Conservation (phyloP, 2,329 filamentous ascomycete genomes). For the Pseudocercospora crystallina region DNA sequence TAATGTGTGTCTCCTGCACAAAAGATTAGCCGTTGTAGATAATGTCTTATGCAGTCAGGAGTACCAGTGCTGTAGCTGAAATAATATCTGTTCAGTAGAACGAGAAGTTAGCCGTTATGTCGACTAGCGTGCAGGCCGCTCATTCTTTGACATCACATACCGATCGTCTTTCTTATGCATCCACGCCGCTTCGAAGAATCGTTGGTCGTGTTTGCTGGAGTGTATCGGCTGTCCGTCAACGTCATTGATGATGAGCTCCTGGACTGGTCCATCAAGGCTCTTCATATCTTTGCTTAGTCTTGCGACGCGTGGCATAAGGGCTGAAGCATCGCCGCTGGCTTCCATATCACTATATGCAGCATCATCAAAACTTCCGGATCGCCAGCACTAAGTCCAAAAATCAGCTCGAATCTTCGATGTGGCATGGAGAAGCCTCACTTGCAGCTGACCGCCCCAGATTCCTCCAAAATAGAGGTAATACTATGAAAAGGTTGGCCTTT, state of each 20-base stretch:
- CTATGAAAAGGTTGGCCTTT: too few relatives aligned
- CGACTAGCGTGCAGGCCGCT: too few relatives aligned
- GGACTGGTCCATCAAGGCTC: slow-evolving; percentile 55
- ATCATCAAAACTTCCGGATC: slow-evolving; percentile 57
- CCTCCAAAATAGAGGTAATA: slow-evolving; percentile 76
- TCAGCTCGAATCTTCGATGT: not conserved
- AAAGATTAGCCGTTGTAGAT: slow-evolving; percentile 62
- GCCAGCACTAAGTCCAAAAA: slow-evolving; percentile 63
- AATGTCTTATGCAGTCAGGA: too few relatives aligned
- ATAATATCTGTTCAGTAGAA: slow-evolving; percentile 30
- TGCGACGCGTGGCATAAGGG: slow-evolving; percentile 67
- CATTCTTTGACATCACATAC: too few relatives aligned
- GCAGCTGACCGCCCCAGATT: slow-evolving; percentile 75
- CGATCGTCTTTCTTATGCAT: too few relatives aligned
- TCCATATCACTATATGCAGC: slow-evolving; percentile 29
- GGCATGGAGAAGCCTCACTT: not conserved
- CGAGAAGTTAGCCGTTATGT: too few relatives aligned
- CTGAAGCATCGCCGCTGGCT: slow-evolving; percentile 55
- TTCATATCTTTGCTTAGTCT: slow-evolving; percentile 66
- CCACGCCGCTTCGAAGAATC: slow-evolving; percentile 82
- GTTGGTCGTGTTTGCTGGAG: slow-evolving; percentile 68
- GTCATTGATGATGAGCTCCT: slow-evolving; percentile 65
- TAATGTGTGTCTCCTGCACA: slow-evolving; percentile 77
- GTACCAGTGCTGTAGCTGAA: slow-evolving; percentile 29
- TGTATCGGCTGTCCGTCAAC: slow-evolving; percentile 57